A percentile compares a stretch with the other conserved stretches of the same genome.
These are phyloP conservation scores for Sporothrix phasma DNA, from an alignment of 2,329 filamentous ascomycete species.

Conservation along the genomic window DNA sequence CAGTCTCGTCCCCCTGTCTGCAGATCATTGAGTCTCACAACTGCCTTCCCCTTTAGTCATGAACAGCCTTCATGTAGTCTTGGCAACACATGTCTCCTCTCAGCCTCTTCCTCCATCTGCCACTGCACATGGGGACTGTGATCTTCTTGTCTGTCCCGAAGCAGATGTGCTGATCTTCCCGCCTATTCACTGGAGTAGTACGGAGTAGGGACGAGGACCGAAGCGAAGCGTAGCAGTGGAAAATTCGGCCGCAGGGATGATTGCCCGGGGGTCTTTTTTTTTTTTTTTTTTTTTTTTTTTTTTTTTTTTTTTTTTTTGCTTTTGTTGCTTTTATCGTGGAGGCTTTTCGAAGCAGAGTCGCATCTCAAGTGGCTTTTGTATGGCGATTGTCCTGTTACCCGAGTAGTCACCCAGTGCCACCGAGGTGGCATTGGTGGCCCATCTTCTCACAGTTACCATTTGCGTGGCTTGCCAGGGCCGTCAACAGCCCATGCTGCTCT, in stretches of 20 bases:
- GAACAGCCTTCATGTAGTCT: no score
- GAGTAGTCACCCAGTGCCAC: not conserved
- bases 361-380: not conserved
- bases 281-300: no score
- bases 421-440: not conserved
- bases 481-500: not conserved
- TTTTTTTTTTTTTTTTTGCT: no score
- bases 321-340: no score
- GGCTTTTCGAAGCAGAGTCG: not conserved
- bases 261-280: not conserved
- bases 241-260: not conserved
- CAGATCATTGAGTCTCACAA: not conserved
- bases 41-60: not conserved
- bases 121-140: not conserved
- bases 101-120: no score
- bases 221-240: slow-evolving; percentile 1
- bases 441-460: not conserved
- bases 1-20: no score
- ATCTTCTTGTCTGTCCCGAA: no score
- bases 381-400: not conserved
- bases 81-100: not conserved
- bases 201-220: not conserved
- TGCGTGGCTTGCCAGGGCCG: not conserved
- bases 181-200: no score
- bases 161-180: no score